phyloP scores from a whole-genome alignment of 2,329 filamentous ascomycete species.

The Cladophialophora chaetospira region DNA sequence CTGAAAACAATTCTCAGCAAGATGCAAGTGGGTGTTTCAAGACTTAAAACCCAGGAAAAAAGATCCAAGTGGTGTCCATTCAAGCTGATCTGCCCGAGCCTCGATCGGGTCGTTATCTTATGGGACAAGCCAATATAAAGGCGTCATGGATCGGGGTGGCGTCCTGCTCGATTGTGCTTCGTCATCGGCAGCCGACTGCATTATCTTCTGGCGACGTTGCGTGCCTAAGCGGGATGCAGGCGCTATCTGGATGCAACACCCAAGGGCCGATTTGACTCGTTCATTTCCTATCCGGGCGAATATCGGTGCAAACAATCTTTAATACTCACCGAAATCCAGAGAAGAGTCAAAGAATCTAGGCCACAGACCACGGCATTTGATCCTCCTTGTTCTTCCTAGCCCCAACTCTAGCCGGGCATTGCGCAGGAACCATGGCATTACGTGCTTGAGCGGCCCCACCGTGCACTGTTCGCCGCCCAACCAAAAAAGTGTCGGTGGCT shows the following conservation, averaged over 20 bases:
- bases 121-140: conserved; percentile 18
- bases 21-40: too few relatives aligned
- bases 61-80: too few relatives aligned
- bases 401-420: conserved; percentile 9
- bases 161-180: conserved; percentile 19
- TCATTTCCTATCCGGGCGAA: background rate
- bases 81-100: too few relatives aligned
- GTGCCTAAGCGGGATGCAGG: conserved; percentile 1
- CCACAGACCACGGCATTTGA: conserved; percentile 2
- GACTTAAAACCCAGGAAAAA: too few relatives aligned
- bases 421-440: conserved; percentile 16
- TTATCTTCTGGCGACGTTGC: conserved; percentile 18
- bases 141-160: conserved; percentile 30
- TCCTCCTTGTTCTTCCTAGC: conserved; percentile 19
- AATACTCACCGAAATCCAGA: background rate
- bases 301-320: background rate
- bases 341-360: background rate
- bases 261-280: background rate
- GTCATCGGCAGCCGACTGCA: conserved; percentile 19
- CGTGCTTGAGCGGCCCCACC: background rate
- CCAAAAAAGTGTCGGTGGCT: background rate
- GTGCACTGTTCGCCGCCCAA: background rate
- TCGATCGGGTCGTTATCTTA: background rate
- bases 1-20: too few relatives aligned
- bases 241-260: background rate